Percentiles rank a stretch among this genome's conserved stretches.
Evolutionary conservation across 768 basidiomycete species (phyloP).

Genomic region (Rossbeevera mucosa): DNA sequence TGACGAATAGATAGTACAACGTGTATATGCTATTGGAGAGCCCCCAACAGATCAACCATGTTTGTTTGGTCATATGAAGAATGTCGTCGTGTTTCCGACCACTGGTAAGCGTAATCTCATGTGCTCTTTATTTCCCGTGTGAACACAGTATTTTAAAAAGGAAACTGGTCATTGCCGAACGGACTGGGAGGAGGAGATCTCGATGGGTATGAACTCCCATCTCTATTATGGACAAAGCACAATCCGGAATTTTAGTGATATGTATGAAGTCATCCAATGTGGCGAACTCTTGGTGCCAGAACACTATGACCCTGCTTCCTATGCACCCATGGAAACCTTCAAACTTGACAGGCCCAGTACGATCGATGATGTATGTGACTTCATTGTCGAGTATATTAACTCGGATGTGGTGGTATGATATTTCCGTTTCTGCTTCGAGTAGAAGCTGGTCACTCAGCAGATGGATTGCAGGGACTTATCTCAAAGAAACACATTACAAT

Average conservation of each 20-base stretch:
- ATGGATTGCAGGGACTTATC: slow-evolving; percentile 52
- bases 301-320: slow-evolving; percentile 48
- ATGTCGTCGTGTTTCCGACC: slow-evolving; percentile 68
- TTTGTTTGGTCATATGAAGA: slow-evolving; percentile 56
- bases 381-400: slow-evolving; percentile 79
- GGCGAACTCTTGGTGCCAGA: slow-evolving; percentile 51
- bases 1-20: slow-evolving; percentile 47
- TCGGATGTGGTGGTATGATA: slow-evolving; percentile 68
- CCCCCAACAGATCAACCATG: slow-evolving; percentile 55
- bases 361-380: slow-evolving; percentile 71
- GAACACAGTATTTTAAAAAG: slow-evolving; percentile 32
- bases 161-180: slow-evolving; percentile 59
- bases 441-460: slow-evolving; percentile 4
- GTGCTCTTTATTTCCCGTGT: neutral
- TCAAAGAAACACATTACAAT: slow-evolving; percentile 66
- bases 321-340: slow-evolving; percentile 37
- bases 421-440: neutral
- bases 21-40: slow-evolving; percentile 65
- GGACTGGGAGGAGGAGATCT: slow-evolving; percentile 72
- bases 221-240: neutral
- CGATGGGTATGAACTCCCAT: slow-evolving; percentile 51
- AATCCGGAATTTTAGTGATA: slow-evolving; percentile 42
- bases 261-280: slow-evolving; percentile 58
- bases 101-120: slow-evolving; percentile 39
- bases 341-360: slow-evolving; percentile 45